Conservation (phyloP, 164 flowering plant species). For the Annona squamosa region DNA sequence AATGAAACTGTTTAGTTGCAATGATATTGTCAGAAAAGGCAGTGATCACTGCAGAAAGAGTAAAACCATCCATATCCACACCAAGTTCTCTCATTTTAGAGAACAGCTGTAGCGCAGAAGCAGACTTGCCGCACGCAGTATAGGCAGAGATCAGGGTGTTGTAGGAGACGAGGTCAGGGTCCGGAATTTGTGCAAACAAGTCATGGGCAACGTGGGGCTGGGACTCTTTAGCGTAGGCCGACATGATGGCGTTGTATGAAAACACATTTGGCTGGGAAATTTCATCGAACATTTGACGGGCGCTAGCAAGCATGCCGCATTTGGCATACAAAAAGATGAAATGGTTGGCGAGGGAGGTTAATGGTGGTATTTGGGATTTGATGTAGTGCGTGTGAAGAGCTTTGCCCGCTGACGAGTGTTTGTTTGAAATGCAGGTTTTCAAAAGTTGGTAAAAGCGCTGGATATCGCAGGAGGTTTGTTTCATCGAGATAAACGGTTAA, state of each 20-base stretch:
- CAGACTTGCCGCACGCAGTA: constrained; percentile 40
- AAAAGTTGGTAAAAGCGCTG: constrained; percentile 31
- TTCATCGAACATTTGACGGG: constrained; percentile 45
- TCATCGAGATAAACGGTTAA: constrained; percentile 14
- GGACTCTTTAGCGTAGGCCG: constrained; percentile 58
- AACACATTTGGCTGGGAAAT: constrained; percentile 55
- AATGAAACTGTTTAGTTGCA: constrained; percentile 49
- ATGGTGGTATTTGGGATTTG: constrained; percentile 45
- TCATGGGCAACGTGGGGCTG: constrained; percentile 43
- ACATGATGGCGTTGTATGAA: constrained; percentile 63
- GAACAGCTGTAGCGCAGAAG: constrained; percentile 36
- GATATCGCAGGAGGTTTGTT: constrained; percentile 20
- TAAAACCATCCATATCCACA: constrained; percentile 62
- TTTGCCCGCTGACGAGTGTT: constrained; percentile 49
- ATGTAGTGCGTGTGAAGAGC: constrained; percentile 59
- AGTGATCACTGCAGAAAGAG: constrained; percentile 51
- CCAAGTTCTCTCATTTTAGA: constrained; percentile 36
- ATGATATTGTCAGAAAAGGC: constrained; percentile 32
- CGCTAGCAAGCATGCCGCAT: constrained; percentile 47
- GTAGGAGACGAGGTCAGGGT: constrained; percentile 68
- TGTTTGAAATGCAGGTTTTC: constrained; percentile 42
- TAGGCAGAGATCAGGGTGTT: constrained; percentile 78
- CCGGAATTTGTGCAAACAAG: constrained; percentile 64
- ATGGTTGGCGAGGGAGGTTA: constrained; percentile 76
- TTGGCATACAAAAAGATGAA: constrained; percentile 77